Percentiles rank a stretch among this genome's conserved stretches.
Conservation (phyloP, 2,329 filamentous ascomycete species). For the Dryadomyces sulphureus region DNA sequence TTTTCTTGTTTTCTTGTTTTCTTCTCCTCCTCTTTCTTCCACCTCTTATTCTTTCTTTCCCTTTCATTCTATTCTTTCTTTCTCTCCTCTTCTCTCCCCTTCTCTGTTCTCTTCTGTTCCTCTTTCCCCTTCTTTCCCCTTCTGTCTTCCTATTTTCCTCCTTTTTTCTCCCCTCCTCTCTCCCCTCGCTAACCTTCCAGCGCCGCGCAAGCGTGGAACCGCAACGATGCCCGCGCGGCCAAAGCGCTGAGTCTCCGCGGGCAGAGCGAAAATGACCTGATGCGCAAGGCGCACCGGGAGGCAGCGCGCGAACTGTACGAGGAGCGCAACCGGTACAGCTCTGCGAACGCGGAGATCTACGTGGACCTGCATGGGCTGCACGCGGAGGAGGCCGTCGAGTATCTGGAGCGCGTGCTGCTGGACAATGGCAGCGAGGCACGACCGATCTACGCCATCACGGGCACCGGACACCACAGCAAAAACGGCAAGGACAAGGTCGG, state of each 20-base stretch:
- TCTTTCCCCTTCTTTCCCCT: too few relatives aligned
- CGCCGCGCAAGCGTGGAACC: slow-evolving; percentile 95
- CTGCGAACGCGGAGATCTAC: slow-evolving; percentile 54
- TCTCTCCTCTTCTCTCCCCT: too few relatives aligned
- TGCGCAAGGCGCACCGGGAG: slow-evolving; percentile 93
- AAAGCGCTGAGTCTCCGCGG: slow-evolving; percentile 89
- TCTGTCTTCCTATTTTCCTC: too few relatives aligned
- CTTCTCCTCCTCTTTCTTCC: too few relatives aligned
- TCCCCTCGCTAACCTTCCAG: slow-evolving; percentile 33
- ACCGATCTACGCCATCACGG: slow-evolving; percentile 89
- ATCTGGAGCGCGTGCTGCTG: slow-evolving; percentile 74
- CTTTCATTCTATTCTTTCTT: too few relatives aligned
- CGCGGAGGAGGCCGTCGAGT: slow-evolving; percentile 90
- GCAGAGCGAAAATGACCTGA: slow-evolving; percentile 91
- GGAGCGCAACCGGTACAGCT: slow-evolving; percentile 66
- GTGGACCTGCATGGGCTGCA: slow-evolving; percentile 97
- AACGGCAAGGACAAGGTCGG: slow-evolving; percentile 98
- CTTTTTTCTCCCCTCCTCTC: too few relatives aligned
- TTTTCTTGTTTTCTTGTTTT: too few relatives aligned
- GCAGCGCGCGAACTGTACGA: slow-evolving; percentile 86
- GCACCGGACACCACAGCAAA: slow-evolving; percentile 93
- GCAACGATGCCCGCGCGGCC: slow-evolving; percentile 88
- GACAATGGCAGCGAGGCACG: slow-evolving; percentile 61
- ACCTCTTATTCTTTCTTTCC: too few relatives aligned
- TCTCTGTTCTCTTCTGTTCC: too few relatives aligned